Conservation (phyloP, 2,329 filamentous ascomycete species). For the Aspergillus sp. region DNA sequence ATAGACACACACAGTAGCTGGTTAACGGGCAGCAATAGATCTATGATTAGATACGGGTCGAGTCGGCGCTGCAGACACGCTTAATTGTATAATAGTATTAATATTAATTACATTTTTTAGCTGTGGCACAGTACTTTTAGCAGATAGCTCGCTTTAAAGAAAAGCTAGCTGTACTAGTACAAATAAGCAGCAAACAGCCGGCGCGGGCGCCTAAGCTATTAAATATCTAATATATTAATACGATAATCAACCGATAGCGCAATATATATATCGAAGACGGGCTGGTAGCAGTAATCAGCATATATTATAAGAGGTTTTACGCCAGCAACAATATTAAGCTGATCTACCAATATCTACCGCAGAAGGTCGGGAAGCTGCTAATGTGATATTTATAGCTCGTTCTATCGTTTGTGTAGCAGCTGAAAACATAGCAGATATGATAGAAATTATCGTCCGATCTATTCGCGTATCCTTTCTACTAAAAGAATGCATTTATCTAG, state of each 20-base stretch:
- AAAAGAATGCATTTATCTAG: too few species aligned
- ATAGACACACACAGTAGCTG: too few species aligned
- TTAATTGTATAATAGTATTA: background rate
- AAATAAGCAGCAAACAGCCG: background rate
- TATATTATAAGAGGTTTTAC: background rate
- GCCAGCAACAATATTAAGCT: background rate
- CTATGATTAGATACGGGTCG: background rate
- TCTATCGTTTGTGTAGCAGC: background rate
- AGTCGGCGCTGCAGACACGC: background rate
- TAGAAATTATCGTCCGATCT: too few species aligned
- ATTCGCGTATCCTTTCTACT: too few species aligned
- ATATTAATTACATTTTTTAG: background rate
- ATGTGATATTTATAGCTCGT: background rate
- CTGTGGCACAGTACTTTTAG: background rate
- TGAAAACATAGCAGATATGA: background rate
- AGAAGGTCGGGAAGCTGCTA: too few species aligned
- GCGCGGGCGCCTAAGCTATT: too few species aligned
- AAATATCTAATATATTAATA: too few species aligned
- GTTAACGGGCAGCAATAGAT: background rate
- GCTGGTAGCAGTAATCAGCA: background rate
- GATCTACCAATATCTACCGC: too few species aligned
- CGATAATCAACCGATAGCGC: background rate
- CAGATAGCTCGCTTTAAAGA: too few species aligned
- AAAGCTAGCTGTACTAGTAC: background rate
- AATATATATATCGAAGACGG: conserved; percentile 9